Base-by-base conservation (phyloP, 1,139 yeast species). In the Yamadazyma jaroonii region DNA sequence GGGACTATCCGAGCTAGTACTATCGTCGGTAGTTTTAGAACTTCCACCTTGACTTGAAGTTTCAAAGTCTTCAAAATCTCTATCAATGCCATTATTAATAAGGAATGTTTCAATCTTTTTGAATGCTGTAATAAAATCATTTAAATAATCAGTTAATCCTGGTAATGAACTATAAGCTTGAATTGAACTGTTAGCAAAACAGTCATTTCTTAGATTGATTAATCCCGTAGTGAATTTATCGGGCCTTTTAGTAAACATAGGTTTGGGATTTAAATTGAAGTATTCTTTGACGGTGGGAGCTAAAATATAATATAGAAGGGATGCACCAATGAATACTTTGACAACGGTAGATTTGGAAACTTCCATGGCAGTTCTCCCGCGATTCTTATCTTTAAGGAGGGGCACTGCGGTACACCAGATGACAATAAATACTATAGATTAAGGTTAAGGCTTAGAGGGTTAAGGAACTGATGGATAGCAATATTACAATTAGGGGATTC, bases 181-280 rank as follows among this genome's bases (percentile, higher is more conserved):
- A 15, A 92, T 56, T 1, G 90, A 82, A n/a, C 95, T 79, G 54
- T 92, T 90, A 43, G 96, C 96, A 62, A 87, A 90, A 59, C 97
- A 90, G 56, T 89, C 96, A 51, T 87, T 87, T 42, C 92, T 77
- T 46, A 82, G 71, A 57, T 90, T 92, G 47, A 82, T 71, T 33
- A 90, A 66, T 3, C 97, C 97, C 0, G 94, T 87, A 11, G 96
- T 84, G 53, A 79, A 69, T 48, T 76, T 81, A 52, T 81, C 94
- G n/a, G 81, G 81, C 52, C 89, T 65, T 47, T 74, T 79, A 31
- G 71, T 54, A 43, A 71, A 70, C 77, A 71, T 71, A 36, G 34
- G 7, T 30, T 38, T 11, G 6, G 32, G 25, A 4, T 5, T 4
- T 17, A 11, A 34, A 22, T 15, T 14, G 9, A 23, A 23, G 8